Evolutionary conservation across 2,329 filamentous ascomycete genomes (phyloP).

Genomic region (Venturia aucupariae): DNA sequence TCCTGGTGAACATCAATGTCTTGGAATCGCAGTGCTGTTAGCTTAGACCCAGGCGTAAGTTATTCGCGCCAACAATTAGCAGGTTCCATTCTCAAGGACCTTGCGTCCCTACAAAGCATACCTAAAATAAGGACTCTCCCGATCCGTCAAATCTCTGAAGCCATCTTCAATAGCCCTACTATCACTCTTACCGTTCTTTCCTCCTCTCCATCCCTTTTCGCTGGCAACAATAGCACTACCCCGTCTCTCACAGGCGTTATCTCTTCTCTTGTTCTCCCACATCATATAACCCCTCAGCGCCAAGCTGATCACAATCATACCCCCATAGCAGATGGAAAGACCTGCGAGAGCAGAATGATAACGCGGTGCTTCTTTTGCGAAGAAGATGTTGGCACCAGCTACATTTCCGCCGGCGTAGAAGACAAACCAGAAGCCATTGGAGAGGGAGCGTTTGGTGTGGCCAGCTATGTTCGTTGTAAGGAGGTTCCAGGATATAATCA

Average conservation of each 20-base stretch:
- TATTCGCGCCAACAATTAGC: too few relatives aligned
- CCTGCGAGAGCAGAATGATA: not conserved
- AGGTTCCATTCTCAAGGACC: not conserved
- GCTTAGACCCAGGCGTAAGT: too few relatives aligned
- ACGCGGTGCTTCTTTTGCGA: not conserved
- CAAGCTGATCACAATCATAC: not conserved
- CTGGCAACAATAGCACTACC: not conserved
- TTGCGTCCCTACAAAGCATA: constrained; percentile 22
- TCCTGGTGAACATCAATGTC: too few relatives aligned
- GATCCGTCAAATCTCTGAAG: constrained; percentile 28
- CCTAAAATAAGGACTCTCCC: constrained; percentile 25
- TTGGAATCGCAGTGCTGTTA: too few relatives aligned
- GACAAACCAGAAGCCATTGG: constrained; percentile 18
- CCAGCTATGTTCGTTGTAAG: constrained; percentile 24
- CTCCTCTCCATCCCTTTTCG: constrained; percentile 21
- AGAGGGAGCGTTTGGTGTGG: constrained; percentile 19
- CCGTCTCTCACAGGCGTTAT: constrained; percentile 2
- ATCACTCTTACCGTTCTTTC: constrained; percentile 17
- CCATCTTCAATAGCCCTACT: constrained; percentile 26
- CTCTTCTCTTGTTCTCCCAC: constrained; percentile 8
- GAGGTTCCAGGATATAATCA: constrained; percentile 44
- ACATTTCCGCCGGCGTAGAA: constrained; percentile 8
- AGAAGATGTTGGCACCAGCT: constrained; percentile 10
- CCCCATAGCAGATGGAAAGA: not conserved
- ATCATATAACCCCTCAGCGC: not conserved